Conservation (phyloP, 1,284 basidiomycete species). For the Laetiporus sulphureus region DNA sequence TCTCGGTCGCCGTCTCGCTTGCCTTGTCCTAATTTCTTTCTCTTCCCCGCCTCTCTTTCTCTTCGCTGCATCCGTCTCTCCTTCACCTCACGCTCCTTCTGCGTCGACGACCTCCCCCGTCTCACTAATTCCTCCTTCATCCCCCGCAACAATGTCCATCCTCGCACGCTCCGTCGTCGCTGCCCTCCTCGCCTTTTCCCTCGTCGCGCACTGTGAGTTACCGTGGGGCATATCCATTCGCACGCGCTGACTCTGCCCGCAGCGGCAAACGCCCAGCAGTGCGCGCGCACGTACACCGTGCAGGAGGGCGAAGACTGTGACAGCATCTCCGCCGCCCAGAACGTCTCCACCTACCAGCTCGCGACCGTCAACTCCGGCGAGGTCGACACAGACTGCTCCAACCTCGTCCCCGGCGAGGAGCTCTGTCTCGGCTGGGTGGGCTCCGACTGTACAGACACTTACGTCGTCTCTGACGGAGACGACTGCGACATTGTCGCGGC, state of each 20-base stretch:
- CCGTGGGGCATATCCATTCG: too few species aligned
- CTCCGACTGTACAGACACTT: slow-evolving; percentile 27
- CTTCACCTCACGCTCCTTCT: slow-evolving; percentile 22
- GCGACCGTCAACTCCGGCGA: slow-evolving; percentile 45
- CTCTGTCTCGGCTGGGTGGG: slow-evolving; percentile 31
- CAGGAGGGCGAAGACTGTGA: slow-evolving; percentile 60
- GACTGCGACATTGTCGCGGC: slow-evolving; percentile 40
- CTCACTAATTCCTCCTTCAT: slow-evolving; percentile 3
- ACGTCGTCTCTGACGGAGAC: slow-evolving; percentile 43
- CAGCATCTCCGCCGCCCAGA: slow-evolving; percentile 55
- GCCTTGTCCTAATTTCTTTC: too few species aligned
- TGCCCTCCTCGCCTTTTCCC: slow-evolving; percentile 24
- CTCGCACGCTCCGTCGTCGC: slow-evolving; percentile 35
- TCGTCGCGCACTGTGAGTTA: too few species aligned
- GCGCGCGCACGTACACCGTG: slow-evolving; percentile 56
- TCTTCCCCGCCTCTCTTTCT: too few species aligned
- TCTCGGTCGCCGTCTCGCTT: neutral
- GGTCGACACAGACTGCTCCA: slow-evolving; percentile 49
- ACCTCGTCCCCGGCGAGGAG: slow-evolving; percentile 41
- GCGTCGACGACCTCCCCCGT: too few species aligned
- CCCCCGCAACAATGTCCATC: slow-evolving; percentile 30
- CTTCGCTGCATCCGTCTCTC: slow-evolving; percentile 13
- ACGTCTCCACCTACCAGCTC: slow-evolving; percentile 71
- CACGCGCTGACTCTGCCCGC: slow-evolving; percentile 7
- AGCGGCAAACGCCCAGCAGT: slow-evolving; percentile 41